A percentile compares a stretch with the other conserved stretches of the same genome.
Evolutionary conservation across 164 flowering plant genomes (phyloP).

Genomic region (Litsea cubeba): DNA sequence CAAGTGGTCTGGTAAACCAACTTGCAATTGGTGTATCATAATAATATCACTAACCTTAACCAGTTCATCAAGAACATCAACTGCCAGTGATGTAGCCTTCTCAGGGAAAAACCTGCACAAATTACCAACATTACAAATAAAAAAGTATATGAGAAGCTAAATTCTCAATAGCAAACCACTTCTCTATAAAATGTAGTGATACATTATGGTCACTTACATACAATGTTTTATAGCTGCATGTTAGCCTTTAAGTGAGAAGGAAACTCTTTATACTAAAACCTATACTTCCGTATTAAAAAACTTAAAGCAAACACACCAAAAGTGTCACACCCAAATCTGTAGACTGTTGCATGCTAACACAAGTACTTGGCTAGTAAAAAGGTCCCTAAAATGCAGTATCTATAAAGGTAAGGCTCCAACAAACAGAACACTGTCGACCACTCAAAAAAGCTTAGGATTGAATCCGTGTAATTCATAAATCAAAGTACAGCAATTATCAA

Average conservation of each 20-base stretch:
- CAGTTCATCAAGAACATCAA: constrained; percentile 61
- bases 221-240: neutral
- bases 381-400: neutral
- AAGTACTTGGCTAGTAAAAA: no score
- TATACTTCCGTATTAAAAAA: neutral
- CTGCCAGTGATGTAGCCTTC: constrained; percentile 65
- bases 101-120: constrained; percentile 78
- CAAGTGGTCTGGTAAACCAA: neutral
- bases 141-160: neutral
- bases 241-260: neutral
- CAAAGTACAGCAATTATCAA: neutral
- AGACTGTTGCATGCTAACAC: no score
- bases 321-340: no score
- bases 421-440: neutral
- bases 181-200: neutral
- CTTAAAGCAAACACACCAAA: neutral
- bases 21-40: neutral
- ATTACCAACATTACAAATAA: neutral
- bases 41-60: constrained; percentile 45
- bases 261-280: no score
- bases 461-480: no score
- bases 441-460: neutral
- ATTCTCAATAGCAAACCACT: neutral
- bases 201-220: neutral
- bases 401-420: neutral